These are phyloP conservation scores for Hyphopichia wangnamkhiaoensis DNA, from an alignment of 1,139 yeast species.

Conservation along the genomic window DNA sequence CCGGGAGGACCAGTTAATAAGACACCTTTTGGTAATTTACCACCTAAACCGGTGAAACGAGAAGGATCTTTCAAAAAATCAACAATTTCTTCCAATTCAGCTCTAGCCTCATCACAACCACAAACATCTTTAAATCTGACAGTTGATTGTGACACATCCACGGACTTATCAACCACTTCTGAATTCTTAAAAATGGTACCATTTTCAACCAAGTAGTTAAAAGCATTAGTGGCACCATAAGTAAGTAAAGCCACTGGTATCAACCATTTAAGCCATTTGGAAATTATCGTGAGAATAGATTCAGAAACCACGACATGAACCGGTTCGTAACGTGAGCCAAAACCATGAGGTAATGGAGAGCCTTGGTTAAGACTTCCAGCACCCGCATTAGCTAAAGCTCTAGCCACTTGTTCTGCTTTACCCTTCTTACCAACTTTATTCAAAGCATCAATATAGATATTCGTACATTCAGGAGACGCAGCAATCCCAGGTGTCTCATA, in stretches of 20 bases:
- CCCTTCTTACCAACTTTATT: constrained; percentile 73
- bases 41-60: constrained; percentile 94
- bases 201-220: constrained; percentile 79
- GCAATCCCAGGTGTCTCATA: constrained; percentile 93
- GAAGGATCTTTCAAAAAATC: constrained; percentile 96
- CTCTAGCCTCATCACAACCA: constrained; percentile 98
- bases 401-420: constrained; percentile 67
- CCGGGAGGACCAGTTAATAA: constrained; percentile 98
- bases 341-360: constrained; percentile 31
- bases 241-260: constrained; percentile 74
- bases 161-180: constrained; percentile 72
- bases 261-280: constrained; percentile 90
- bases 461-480: constrained; percentile 72
- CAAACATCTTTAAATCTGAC: constrained; percentile 91
- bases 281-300: constrained; percentile 69
- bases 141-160: constrained; percentile 82
- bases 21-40: constrained; percentile 96
- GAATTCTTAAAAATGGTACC: constrained; percentile 80
- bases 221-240: constrained; percentile 73
- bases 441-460: constrained; percentile 76
- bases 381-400: constrained; percentile 24
- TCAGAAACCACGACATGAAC: constrained; percentile 90
- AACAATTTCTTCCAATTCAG: constrained; percentile 94
- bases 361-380: constrained; percentile 22
- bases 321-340: constrained; percentile 66